Evolutionary conservation across 176 grass and related monocot species (phyloP), one percentile per base, ranked within the genome.

Genomic region (Calamus simplicifolius): DNA sequence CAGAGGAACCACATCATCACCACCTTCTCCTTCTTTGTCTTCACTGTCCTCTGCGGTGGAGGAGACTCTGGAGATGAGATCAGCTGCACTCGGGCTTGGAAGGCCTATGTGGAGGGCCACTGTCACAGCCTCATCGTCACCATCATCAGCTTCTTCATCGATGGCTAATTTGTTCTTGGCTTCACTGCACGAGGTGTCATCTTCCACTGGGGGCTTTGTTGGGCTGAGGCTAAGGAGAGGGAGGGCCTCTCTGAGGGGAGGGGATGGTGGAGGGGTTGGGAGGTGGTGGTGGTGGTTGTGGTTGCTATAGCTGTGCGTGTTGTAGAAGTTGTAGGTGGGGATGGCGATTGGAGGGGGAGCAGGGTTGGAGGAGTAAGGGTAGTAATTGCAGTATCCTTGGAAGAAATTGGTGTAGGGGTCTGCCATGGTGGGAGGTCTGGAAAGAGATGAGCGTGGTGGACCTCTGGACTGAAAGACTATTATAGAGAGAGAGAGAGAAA

Each of bases 31-130:
- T 25, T 80, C 69, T 1, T 78, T 81, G 15, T 15, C 26, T 27
- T 51, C 59, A 38, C 55, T 5, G 28, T 73, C 56, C 19, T 59
- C 74, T 30, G 35, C 51, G 35, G 74, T 77, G 51, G 80, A 77
- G 16, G 83, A 71, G 17, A 91, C 73, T 17, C 27, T 72, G 1
- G 87, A 85, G 10, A 85, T 79, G 62, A 91, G 84, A 64, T 91
- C 87, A 4, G 67, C 54, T 67, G 85, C 92, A 16, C 83, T 2
- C 19, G 57, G 57, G 67, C 49, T 67, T 0, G 87, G 92, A 29
- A 97, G 76, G 30, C 92, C 92, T 63, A 97, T 97, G 63, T 83
- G 66, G 21, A 97, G 83, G 0, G 92, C 84, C 15, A 97, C 83
- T 3, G 86, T 80, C 18, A 85, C 83, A 16, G 81, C 79, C 26